phyloP scores from a whole-genome alignment of 1,139 yeast genomes.

The Geotrichum phurueaensis region DNA sequence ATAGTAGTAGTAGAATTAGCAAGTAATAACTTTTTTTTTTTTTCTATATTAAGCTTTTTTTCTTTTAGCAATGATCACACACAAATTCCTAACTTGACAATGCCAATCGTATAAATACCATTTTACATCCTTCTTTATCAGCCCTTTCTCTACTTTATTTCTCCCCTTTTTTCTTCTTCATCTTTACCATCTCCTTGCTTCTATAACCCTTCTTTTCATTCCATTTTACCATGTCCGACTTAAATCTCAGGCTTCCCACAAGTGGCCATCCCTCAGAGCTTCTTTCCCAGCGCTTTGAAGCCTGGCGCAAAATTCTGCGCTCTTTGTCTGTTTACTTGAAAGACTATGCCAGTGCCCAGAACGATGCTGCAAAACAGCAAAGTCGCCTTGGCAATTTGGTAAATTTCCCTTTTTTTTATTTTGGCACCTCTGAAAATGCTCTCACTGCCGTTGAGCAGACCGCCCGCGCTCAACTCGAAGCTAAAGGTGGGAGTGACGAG shows the following conservation, averaged over 20 bases:
- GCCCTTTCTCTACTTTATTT: slow-evolving; percentile 41
- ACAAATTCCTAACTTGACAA: too few species aligned
- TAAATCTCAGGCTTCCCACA: slow-evolving; percentile 38
- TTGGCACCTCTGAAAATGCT: slow-evolving; percentile 26
- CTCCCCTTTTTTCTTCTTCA: not conserved
- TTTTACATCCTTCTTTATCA: slow-evolving; percentile 45
- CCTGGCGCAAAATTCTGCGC: slow-evolving; percentile 77
- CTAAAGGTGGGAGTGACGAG: not conserved
- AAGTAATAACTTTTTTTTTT: too few species aligned
- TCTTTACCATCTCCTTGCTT: not conserved
- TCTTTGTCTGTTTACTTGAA: slow-evolving; percentile 66
- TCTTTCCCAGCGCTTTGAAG: slow-evolving; percentile 71
- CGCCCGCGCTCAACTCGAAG: slow-evolving; percentile 29
- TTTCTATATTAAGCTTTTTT: too few species aligned
- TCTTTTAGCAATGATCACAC: too few species aligned
- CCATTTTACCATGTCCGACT: not conserved
- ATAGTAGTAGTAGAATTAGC: too few species aligned
- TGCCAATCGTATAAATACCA: slow-evolving; percentile 19
- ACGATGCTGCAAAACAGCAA: slow-evolving; percentile 68
- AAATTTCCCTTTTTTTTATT: slow-evolving; percentile 45
- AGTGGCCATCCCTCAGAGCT: slow-evolving; percentile 79
- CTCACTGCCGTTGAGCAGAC: slow-evolving; percentile 24
- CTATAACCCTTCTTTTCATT: not conserved
- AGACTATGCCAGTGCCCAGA: slow-evolving; percentile 78
- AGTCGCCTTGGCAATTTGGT: slow-evolving; percentile 66